These are phyloP conservation scores for Eimeria falciformis DNA, from an alignment of 169 alveolate genomes.

Conservation along the genomic window DNA sequence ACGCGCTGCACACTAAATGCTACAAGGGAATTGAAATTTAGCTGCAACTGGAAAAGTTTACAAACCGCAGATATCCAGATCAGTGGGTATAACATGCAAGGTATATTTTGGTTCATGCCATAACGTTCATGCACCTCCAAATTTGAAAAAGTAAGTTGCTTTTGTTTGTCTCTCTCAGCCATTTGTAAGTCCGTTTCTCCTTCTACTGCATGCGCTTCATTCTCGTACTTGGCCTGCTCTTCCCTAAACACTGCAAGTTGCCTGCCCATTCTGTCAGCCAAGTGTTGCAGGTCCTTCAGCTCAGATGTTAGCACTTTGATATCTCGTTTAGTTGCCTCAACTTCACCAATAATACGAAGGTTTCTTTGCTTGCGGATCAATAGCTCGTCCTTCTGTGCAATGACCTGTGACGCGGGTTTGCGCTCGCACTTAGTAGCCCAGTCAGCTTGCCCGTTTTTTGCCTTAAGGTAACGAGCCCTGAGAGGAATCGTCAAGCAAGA, in stretches of 20 bases:
- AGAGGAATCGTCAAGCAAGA: no score
- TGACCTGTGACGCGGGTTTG: constrained; percentile 27
- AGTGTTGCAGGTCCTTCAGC: constrained; percentile 87
- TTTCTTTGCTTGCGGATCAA: constrained; percentile 89
- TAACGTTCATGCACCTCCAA: not conserved
- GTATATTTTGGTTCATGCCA: not conserved
- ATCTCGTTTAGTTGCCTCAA: constrained; percentile 87
- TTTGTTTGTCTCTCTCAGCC: not conserved
- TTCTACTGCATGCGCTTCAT: constrained; percentile 88
- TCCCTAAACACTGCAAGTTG: constrained; percentile 85
- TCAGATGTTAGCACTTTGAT: constrained; percentile 86
- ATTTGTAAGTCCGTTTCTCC: constrained; percentile 83
- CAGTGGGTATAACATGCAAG: not conserved
- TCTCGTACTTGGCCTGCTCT: constrained; percentile 83
- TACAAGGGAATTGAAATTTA: not conserved
- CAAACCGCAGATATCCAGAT: no score
- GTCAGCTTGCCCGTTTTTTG: no score
- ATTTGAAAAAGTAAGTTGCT: not conserved
- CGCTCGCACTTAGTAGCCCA: no score
- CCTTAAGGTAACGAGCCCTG: no score
- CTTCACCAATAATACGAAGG: constrained; percentile 84
- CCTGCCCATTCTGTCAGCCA: constrained; percentile 89
- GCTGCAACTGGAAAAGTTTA: no score
- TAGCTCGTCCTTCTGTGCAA: constrained; percentile 83
- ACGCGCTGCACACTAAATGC: not conserved